Evolutionary conservation across 1,284 basidiomycete genomes (phyloP), one percentile per base, ranked within the genome.

Genomic region (Cryptococcus depauperatus): DNA sequence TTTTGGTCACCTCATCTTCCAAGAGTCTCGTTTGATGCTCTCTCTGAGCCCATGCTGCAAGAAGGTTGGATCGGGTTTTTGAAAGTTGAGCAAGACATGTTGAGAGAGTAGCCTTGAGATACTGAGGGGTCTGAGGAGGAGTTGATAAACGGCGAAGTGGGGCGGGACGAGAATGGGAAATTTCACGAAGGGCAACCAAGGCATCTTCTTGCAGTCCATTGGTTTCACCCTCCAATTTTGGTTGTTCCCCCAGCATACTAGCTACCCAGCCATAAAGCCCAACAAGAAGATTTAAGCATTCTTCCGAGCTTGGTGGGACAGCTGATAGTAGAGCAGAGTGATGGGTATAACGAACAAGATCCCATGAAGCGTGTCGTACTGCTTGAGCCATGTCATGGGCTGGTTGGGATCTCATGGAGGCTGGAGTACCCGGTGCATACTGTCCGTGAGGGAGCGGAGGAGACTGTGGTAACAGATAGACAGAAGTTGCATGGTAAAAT

Each of bases 281-380:
- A 7, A 66, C 63, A 1, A 66, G 57, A 11, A 68, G 52, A 43
- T 71, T 67, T 11, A 71, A 41, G 34, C 64, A 68, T 7, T 56
- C 50, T n/a, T 66, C 51, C 5, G 65, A 68, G 37, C 59, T 64
- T 1, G 69, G 69, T 9, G 69, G 68, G 4, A 68, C 61, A 5
- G 68, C 59, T 47, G 66, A 68, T 3, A 71, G 58, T 25, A 69
- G 43, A 2, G 62, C 62, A 19, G 68, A 70, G 43, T 71, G 68
- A 44, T 67, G 61, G 21, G 59, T 62, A 46, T 68, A 70, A 26
- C 65, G 44, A 5, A 57, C 51, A 6, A 70, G 50, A 35, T 70
- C 66, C 51, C 64, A 70, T 47, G 67, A 61, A 3, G 69, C 64
- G 23, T 57, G 46, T 14, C 65, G 48, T 4, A 61, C 46, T 0